phyloP scores from a whole-genome alignment of 2,329 filamentous ascomycete genomes.

The Arachnomyces sp. region DNA sequence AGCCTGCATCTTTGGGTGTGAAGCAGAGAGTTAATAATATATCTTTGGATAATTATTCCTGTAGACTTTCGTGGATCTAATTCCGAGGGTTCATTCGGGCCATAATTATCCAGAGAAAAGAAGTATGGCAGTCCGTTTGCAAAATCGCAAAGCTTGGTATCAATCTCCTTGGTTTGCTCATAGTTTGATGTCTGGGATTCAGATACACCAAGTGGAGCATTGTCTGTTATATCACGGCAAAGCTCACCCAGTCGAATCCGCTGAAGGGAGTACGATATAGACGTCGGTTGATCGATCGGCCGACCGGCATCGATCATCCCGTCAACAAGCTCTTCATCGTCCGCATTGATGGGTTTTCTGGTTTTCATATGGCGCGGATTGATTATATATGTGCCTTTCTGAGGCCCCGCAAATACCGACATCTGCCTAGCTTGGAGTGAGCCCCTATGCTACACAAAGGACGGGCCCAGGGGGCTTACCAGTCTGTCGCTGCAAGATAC shows the following conservation, averaged over 20 bases:
- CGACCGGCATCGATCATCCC: slow-evolving; percentile 8
- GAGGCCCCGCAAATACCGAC: slow-evolving; percentile 33
- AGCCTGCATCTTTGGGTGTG: slow-evolving; percentile 30
- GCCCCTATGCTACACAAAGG: background rate
- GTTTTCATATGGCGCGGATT: slow-evolving; percentile 36
- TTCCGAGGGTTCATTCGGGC: slow-evolving; percentile 17
- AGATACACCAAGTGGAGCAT: slow-evolving; percentile 17
- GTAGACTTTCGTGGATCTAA: slow-evolving; percentile 22
- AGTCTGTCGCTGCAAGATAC: slow-evolving; percentile 37
- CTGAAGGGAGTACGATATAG: slow-evolving; percentile 38
- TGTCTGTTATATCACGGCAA: slow-evolving; percentile 35
- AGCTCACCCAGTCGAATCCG: slow-evolving; percentile 34
- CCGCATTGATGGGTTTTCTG: slow-evolving; percentile 33
- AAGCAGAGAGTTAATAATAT: slow-evolving; percentile 27
- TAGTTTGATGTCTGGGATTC: slow-evolving; percentile 24
- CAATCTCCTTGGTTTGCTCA: slow-evolving; percentile 30
- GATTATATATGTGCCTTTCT: slow-evolving; percentile 38
- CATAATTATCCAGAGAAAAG: slow-evolving; percentile 27
- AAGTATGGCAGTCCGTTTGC: slow-evolving; percentile 27
- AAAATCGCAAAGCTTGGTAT: slow-evolving; percentile 25
- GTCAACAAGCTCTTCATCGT: slow-evolving; percentile 28
- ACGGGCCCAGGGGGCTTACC: slow-evolving; percentile 20
- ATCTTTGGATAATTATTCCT: slow-evolving; percentile 27
- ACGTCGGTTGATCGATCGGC: slow-evolving; percentile 31
- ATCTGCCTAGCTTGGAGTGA: slow-evolving; percentile 24